Evolutionary conservation across 768 basidiomycete genomes (phyloP), one percentile per base, ranked within the genome.

Genomic region (Panaeolus cyanescens): DNA sequence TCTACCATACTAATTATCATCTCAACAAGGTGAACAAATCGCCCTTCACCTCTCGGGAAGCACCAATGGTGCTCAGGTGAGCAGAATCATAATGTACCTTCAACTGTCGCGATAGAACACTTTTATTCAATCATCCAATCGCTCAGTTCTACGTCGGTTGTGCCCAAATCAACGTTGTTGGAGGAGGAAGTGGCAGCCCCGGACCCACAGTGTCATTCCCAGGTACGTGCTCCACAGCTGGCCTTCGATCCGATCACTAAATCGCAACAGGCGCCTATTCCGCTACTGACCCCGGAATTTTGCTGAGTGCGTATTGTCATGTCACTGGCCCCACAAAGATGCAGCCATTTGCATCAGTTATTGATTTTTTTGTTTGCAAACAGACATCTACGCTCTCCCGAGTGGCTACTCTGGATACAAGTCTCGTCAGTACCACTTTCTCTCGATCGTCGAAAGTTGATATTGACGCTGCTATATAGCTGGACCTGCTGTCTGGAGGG

Each of bases 91-190:
- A 2, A 15, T 59, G 12, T 4, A 20, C 32, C n/a, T n/a, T n/a
- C n/a, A n/a, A n/a, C n/a, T n/a, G n/a, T n/a, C n/a, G n/a, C n/a
- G n/a, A n/a, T n/a, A n/a, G n/a, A n/a, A n/a, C n/a, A n/a, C n/a
- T n/a, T n/a, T n/a, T n/a, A 20, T 17, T 33, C 9, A 17, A 58
- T 17, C 2, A 9, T 30, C 17, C 17, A 12, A 32, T 17, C 30
- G 31, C 40, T 6, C 61, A 77, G 72, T 72, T 75, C 63, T 78
- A 78, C 56, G 66, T 78, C 55, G 71, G 67, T n/a, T 78, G 77
- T 58, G 77, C 74, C 5, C 75, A 77, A 39, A 69, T 78, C 61
- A 76, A 74, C 20, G 70, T 77, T 45, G 69, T 74, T 17, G 68
- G 69, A 32, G 75, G 75, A 25, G 75, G 75, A 10, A 68, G 55